These are phyloP conservation scores for Alternaria alternata DNA, from an alignment of 2,329 filamentous ascomycete genomes.

Conservation along the genomic window DNA sequence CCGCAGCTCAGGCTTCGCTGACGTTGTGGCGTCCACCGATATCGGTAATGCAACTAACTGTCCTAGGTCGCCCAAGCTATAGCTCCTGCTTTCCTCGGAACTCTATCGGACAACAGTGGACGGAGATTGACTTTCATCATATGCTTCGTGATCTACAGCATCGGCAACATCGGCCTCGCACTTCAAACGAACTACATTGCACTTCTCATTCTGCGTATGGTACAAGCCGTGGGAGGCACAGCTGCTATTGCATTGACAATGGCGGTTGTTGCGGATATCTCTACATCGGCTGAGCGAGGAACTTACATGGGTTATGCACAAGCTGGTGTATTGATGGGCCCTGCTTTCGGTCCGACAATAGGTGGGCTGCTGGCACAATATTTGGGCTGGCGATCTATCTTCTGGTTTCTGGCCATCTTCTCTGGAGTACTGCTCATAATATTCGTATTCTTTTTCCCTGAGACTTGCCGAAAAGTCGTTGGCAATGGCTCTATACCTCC, in stretches of 20 bases:
- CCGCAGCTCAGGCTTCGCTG: neutral
- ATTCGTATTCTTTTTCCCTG: constrained; percentile 52
- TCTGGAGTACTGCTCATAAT: constrained; percentile 47
- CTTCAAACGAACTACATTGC: constrained; percentile 49
- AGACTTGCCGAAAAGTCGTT: constrained; percentile 55
- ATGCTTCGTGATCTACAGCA: constrained; percentile 49
- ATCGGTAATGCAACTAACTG: constrained; percentile 14
- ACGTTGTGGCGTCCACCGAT: neutral
- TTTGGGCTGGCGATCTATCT: constrained; percentile 52
- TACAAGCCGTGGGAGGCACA: constrained; percentile 53
- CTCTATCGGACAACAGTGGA: constrained; percentile 61
- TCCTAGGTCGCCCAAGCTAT: constrained; percentile 58
- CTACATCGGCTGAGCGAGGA: constrained; percentile 74
- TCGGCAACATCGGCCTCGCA: constrained; percentile 49
- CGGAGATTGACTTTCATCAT: constrained; percentile 61
- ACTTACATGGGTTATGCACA: constrained; percentile 75
- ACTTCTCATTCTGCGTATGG: constrained; percentile 45
- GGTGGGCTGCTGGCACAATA: constrained; percentile 42
- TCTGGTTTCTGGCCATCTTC: constrained; percentile 54
- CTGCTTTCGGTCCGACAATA: constrained; percentile 47
- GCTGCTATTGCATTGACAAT: constrained; percentile 65
- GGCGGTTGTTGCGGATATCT: constrained; percentile 76
- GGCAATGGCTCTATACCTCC: constrained; percentile 51
- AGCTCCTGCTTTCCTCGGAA: constrained; percentile 61
- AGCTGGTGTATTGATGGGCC: constrained; percentile 55